Conservation (phyloP, 108 stramenopile genomes). For the Mayamaea pseudoterrestris region DNA sequence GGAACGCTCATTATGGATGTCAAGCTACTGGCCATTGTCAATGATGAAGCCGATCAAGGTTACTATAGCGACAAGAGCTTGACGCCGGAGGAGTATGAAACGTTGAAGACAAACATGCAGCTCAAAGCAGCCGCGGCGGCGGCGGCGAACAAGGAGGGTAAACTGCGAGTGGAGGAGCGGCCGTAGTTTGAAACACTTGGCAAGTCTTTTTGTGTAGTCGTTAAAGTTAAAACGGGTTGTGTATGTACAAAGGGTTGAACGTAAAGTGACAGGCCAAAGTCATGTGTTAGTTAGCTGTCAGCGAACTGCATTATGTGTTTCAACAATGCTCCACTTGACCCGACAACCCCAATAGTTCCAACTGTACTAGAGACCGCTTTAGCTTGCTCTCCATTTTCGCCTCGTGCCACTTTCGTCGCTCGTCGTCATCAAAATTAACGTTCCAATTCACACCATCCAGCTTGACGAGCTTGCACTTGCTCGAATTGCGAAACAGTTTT, state of each 20-base stretch:
- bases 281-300: too few relatives aligned
- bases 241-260: too few relatives aligned
- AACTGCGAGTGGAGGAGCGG: too few relatives aligned
- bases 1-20: constrained; percentile 74
- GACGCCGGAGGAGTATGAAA: constrained; percentile 46
- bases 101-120: constrained; percentile 12
- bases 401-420: constrained; percentile 80
- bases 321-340: constrained; percentile 40
- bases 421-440: constrained; percentile 40
- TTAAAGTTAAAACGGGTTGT: too few relatives aligned
- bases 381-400: constrained; percentile 83
- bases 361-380: constrained; percentile 48
- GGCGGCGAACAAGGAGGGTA: too few relatives aligned
- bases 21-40: constrained; percentile 33
- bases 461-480: constrained; percentile 53
- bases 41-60: constrained; percentile 84
- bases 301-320: too few relatives aligned
- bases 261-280: too few relatives aligned
- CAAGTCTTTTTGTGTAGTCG: too few relatives aligned
- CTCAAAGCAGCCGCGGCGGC: not conserved
- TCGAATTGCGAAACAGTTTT: constrained; percentile 22
- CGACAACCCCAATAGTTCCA: constrained; percentile 37
- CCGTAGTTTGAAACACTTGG: too few relatives aligned
- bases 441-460: constrained; percentile 47
- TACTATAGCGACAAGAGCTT: constrained; percentile 66